Base-by-base conservation (phyloP, 768 basidiomycete species). In the Lactarius trivialis region DNA sequence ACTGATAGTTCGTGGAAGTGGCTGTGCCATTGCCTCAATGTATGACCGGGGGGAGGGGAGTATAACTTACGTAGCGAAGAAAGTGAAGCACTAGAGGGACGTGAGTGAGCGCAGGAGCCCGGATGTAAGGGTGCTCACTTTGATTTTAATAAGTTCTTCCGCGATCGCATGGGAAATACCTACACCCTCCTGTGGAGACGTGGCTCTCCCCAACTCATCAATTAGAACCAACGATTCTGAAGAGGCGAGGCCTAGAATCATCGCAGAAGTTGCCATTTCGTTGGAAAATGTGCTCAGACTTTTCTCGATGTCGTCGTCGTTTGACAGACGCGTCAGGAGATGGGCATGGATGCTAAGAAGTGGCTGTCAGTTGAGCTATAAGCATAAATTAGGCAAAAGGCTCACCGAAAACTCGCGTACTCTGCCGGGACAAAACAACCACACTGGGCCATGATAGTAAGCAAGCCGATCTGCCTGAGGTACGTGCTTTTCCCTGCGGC, bases 171-270 rank as follows among this genome's bases (percentile, higher is more conserved):
- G 86, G 0, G 89, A 84, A 61, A 93, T 89, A 4, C 90, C 91
- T 17, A 89, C 75, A 11, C 82, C 96, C 74, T 89, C 96, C 34
- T 78, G 74, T 0, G 94, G 87, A 3, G 91, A 88, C 1, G 96
- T 98, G 1, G 96, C 96, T 34, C 94, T 81, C 0, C 96, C 96
- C 7, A 98, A 79, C 72, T 99, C 97, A 70, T 99, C 97, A 15
- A 98, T 82, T 9, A 98, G 73, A 4, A 97, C 79, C n/a, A 98
- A 76, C 0, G 87, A 84, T 39, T 80, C 81, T 0, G 81, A 73
- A 2, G 86, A 82, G 7, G 89, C 85, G 15, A 96, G 77, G 0
- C 93, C 89, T 51, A 96, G 76, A 58, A 98, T 93, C 90, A 94
- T 93, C 0, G 93, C 89, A 28, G 86, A 86, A 2, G 90, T 85